Percentiles rank a stretch among this genome's conserved stretches.
These are phyloP conservation scores for Cucurbita pepo DNA, from an alignment of 306 rosid genomes.

Conservation along the genomic window DNA sequence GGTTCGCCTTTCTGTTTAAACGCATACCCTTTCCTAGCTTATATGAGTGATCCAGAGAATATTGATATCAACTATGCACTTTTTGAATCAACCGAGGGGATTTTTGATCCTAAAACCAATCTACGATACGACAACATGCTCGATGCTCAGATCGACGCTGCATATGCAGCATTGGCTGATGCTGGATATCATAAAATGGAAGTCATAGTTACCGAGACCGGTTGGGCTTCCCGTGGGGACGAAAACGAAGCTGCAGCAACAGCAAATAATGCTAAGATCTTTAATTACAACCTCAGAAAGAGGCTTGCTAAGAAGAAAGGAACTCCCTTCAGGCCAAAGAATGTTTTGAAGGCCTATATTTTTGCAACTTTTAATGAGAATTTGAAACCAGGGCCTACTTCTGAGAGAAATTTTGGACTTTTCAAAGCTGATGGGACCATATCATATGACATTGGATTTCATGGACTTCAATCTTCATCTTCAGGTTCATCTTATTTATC, in stretches of 20 bases:
- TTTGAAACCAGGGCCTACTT: slow-evolving; percentile 42
- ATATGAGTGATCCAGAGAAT: slow-evolving; percentile 40
- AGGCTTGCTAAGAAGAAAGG: slow-evolving; percentile 91
- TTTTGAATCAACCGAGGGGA: slow-evolving; percentile 55
- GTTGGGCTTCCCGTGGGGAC: slow-evolving; percentile 86
- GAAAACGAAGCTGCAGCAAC: slow-evolving; percentile 62
- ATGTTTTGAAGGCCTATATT: slow-evolving; percentile 59
- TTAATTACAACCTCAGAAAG: slow-evolving; percentile 75
- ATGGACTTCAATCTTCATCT: slow-evolving; percentile 56
- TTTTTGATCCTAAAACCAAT: slow-evolving; percentile 41
- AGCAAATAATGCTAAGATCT: slow-evolving; percentile 55
- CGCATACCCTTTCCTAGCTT: slow-evolving; percentile 75
- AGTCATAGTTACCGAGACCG: slow-evolving; percentile 86
- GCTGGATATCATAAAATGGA: slow-evolving; percentile 74
- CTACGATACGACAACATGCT: slow-evolving; percentile 95
- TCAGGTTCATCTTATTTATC: slow-evolving; percentile 44
- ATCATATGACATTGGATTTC: slow-evolving; percentile 74
- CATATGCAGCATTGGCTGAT: slow-evolving; percentile 72
- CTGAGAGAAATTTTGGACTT: slow-evolving; percentile 81
- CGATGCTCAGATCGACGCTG: slow-evolving; percentile 96
- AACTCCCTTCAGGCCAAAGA: slow-evolving; percentile 79
- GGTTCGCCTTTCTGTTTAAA: slow-evolving; percentile 93
- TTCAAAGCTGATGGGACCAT: slow-evolving; percentile 89
- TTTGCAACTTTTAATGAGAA: slow-evolving; percentile 83
- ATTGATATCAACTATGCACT: slow-evolving; percentile 90